Evolutionary conservation across 331 rosid species (phyloP).

Genomic region (Telfairia occidentalis): DNA sequence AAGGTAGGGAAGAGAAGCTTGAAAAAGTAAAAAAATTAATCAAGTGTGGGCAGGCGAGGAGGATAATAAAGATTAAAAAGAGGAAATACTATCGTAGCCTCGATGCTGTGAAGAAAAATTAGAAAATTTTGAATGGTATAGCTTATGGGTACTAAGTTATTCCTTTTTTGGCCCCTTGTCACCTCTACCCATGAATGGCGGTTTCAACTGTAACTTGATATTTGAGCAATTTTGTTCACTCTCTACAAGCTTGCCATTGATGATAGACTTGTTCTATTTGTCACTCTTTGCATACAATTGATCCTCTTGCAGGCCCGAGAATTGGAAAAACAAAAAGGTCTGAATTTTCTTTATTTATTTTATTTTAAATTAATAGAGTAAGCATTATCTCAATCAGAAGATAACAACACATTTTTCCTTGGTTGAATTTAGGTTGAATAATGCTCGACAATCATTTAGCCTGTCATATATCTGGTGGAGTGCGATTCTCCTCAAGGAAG

Average conservation of each 20-base stretch:
- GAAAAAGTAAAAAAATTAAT: conserved; percentile 48
- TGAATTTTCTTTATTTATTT: neutral
- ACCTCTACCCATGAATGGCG: neutral
- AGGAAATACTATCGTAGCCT: conserved; percentile 25
- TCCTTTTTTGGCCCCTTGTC: neutral
- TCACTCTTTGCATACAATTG: neutral
- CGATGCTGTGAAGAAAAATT: neutral
- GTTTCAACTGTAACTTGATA: neutral
- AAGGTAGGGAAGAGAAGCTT: conserved; percentile 62
- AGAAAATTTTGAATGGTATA: neutral
- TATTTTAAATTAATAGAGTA: neutral
- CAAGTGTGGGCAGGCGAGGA: conserved; percentile 29
- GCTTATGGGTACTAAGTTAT: neutral
- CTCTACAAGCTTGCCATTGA: neutral
- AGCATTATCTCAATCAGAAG: neutral
- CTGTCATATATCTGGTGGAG: neutral
- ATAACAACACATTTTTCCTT: neutral
- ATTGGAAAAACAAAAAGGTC: neutral
- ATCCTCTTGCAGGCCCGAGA: neutral
- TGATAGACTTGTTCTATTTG: neutral
- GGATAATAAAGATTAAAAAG: conserved; percentile 28
- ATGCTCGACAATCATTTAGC: neutral
- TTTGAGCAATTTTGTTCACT: neutral
- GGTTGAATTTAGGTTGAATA: neutral
- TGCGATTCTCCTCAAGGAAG: neutral